Evolutionary conservation across 441 rosid genomes (phyloP).

Genomic region (Pelargonium myrrhifolium): DNA sequence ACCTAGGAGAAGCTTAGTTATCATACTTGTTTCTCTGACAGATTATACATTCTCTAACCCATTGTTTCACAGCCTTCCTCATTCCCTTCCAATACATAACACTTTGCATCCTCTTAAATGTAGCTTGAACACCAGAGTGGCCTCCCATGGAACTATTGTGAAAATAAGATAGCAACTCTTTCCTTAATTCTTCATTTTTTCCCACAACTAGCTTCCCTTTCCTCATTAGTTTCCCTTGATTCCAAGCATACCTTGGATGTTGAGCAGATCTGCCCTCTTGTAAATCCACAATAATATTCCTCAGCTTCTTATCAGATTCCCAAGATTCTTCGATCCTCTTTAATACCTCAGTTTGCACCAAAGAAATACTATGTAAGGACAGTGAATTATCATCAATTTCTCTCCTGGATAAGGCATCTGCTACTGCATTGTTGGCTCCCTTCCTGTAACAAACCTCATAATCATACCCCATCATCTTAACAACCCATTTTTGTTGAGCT

Average conservation of each 20-base stretch:
- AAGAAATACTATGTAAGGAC: too few relatives aligned
- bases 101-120: neutral
- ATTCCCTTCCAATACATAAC: neutral
- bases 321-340: neutral
- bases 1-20: neutral
- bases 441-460: neutral
- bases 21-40: slow-evolving; percentile 2
- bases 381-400: neutral
- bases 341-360: neutral
- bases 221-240: neutral
- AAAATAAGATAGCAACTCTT: neutral
- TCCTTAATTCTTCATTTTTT: neutral
- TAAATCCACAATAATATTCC: too few relatives aligned
- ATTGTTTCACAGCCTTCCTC: neutral
- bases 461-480: neutral
- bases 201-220: neutral
- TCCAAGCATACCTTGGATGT: neutral
- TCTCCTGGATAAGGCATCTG: neutral
- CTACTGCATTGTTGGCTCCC: neutral
- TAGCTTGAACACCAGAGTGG: neutral
- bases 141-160: neutral
- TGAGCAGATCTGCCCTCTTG: too few relatives aligned
- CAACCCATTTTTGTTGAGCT: neutral
- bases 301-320: neutral
- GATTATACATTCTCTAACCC: neutral